Evolutionary conservation across 371 early-diverging fungal genomes (phyloP).

Genomic region (Fennellomyces sp.): DNA sequence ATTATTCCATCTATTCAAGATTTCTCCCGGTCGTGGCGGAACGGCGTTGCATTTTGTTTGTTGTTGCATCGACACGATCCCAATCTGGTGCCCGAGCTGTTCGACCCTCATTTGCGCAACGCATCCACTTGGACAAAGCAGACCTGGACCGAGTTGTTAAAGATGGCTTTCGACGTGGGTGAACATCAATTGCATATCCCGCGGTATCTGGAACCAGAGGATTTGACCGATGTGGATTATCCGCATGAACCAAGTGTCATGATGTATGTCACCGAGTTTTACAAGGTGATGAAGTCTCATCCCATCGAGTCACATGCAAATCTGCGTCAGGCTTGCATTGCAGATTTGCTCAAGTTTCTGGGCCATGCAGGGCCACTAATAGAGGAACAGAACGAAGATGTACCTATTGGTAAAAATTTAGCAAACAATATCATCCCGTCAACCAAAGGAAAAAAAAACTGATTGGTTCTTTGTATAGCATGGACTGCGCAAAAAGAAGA

Average conservation of each 20-base stretch:
- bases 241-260: constrained; percentile 54
- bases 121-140: constrained; percentile 21
- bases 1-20: constrained; percentile 60
- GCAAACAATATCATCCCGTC: no score
- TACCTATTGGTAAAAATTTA: background rate
- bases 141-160: constrained; percentile 29
- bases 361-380: background rate
- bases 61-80: constrained; percentile 74
- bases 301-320: constrained; percentile 16
- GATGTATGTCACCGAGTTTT: constrained; percentile 50
- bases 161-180: constrained; percentile 37
- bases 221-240: constrained; percentile 38
- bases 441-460: no score
- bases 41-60: constrained; percentile 71
- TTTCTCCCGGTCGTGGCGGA: constrained; percentile 73
- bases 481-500: background rate
- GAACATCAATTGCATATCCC: constrained; percentile 35
- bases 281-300: constrained; percentile 48
- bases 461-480: no score
- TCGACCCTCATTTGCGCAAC: constrained; percentile 28
- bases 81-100: constrained; percentile 58
- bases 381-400: background rate
- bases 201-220: constrained; percentile 41
- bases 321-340: background rate
- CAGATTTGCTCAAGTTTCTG: background rate